These are phyloP conservation scores for Malus hybrid DNA, from an alignment of 331 rosid genomes.

Conservation along the genomic window DNA sequence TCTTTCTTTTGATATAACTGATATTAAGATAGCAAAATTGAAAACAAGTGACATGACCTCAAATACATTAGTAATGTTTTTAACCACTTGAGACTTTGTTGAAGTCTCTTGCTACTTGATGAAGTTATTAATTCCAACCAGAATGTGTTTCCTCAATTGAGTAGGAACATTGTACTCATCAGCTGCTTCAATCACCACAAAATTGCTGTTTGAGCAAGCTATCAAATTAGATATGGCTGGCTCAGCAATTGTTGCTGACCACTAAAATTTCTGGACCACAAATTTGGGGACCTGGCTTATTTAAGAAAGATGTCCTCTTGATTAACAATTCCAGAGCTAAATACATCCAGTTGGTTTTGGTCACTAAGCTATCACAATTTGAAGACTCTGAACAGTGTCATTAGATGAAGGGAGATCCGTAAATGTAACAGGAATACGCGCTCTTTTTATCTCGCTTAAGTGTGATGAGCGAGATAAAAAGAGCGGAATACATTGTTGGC, in stretches of 20 bases:
- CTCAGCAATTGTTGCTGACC: conserved; percentile 31
- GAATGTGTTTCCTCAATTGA: conserved; percentile 2
- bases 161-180: background rate
- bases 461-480: too few relatives aligned
- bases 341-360: conserved; percentile 30
- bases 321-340: conserved; percentile 33
- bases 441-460: too few relatives aligned
- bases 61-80: too few relatives aligned
- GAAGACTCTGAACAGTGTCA: background rate
- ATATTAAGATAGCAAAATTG: too few relatives aligned
- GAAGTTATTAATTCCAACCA: background rate
- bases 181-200: conserved; percentile 1
- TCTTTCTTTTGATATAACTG: too few relatives aligned
- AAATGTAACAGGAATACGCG: too few relatives aligned
- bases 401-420: too few relatives aligned
- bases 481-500: too few relatives aligned
- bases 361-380: conserved; percentile 38
- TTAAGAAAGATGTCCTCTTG: conserved; percentile 28
- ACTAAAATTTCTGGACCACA: conserved; percentile 57
- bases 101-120: background rate
- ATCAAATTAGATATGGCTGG: conserved; percentile 32
- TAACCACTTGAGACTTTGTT: too few relatives aligned
- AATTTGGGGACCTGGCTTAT: conserved; percentile 29
- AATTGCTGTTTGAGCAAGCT: background rate
- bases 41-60: too few relatives aligned